These are phyloP conservation scores for Magnolia officinalis DNA, from an alignment of 164 flowering plant genomes.

Conservation along the genomic window DNA sequence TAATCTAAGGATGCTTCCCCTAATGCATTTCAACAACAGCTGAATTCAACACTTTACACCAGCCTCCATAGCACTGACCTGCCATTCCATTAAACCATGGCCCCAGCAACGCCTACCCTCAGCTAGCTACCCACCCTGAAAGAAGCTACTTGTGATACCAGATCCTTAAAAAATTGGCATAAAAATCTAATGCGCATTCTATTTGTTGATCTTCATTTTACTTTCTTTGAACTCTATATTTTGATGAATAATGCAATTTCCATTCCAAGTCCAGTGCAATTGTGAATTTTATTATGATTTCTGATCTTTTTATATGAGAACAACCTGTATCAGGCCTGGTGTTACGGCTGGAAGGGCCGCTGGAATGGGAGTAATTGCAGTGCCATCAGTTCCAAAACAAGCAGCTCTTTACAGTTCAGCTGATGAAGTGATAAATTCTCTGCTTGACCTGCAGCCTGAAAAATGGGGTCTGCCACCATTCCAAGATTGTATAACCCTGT, in stretches of 20 bases:
- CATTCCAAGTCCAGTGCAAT: not conserved
- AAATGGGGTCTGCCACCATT: conserved; percentile 91
- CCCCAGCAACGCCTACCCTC: not conserved
- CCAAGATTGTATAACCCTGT: conserved; percentile 62
- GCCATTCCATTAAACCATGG: not conserved
- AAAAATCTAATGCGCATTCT: not conserved
- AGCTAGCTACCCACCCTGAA: too few species aligned
- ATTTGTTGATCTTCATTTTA: not conserved
- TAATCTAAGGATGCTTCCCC: not conserved
- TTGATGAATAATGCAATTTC: not conserved
- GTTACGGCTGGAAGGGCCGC: conserved; percentile 89
- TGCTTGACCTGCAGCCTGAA: conserved; percentile 77
- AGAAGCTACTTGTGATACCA: not conserved
- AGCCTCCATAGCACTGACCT: not conserved
- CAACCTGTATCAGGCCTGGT: conserved; percentile 59
- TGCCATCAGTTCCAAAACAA: conserved; percentile 87
- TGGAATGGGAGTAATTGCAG: conserved; percentile 90
- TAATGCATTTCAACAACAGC: not conserved
- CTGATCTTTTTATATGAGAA: not conserved
- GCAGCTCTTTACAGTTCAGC: conserved; percentile 62
- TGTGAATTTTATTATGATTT: not conserved
- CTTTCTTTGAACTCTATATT: not conserved
- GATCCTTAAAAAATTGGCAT: not conserved
- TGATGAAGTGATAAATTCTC: conserved; percentile 84
- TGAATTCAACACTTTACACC: not conserved